Evolutionary conservation across 495 filamentous ascomycete genomes (phyloP), one percentile per base, ranked within the genome.

Genomic region (Tuber magnatum): DNA sequence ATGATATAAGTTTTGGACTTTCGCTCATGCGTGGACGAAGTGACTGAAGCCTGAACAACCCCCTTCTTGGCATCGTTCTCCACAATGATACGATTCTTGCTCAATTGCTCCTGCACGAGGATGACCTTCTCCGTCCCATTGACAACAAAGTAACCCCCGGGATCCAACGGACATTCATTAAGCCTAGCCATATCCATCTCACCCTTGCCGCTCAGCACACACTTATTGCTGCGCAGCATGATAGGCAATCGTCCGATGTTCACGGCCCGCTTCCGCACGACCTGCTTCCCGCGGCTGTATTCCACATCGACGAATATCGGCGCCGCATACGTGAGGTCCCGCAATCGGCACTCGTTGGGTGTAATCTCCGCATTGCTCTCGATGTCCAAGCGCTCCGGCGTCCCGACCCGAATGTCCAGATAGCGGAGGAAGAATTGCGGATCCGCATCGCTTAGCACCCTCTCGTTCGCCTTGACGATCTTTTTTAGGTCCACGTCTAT

Each of bases 31-130:
- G 96, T 97, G 22, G 94, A 97, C 88, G 88, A 89, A 35, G 92
- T 99, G n/a, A 98, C 96, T 10, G 94, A 97, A 32, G 96, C 96
- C 78, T 93, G 91, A n/a, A 97, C 92, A 74, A 96, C 91, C 40
- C 90, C 91, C 77, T 97, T 97, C 82, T 94, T 94, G 6, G 89
- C 88, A 81, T 95, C 93, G 61, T 91, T 89, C 83, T 99, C 96
- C 14, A 99, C 94, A 81, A 99, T 97, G 75, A 98, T 93, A 85
- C 95, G 88, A 84, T 99, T 99, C 86, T 98, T 98, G 87, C 94
- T 98, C 82, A 98, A 85, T 84, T 98, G 95, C 80, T 99, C 95
- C 83, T 98, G 95, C 46, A 98, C 94, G 22, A 99, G 88, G 81
- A 99, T 98, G 71, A 98, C 95, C 86, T 98, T 98, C 80, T 99